These are phyloP conservation scores for Saccharomycopsis phalli DNA, from an alignment of 1,139 yeast genomes.

Conservation along the genomic window DNA sequence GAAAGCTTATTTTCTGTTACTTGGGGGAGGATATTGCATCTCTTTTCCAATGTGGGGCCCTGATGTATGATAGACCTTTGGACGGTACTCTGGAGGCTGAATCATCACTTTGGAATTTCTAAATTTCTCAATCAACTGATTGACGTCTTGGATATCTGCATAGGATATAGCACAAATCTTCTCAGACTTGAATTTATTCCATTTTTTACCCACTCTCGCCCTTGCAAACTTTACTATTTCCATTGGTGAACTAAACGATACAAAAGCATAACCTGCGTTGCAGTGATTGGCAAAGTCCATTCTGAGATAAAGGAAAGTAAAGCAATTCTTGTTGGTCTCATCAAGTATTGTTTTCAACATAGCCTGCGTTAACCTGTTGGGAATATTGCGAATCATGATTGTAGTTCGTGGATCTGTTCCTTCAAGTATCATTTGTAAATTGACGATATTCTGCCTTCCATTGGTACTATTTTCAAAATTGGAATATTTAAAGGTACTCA, in stretches of 20 bases:
- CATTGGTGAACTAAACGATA: slow-evolving; percentile 37
- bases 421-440: slow-evolving; percentile 29
- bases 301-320: slow-evolving; percentile 46
- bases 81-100: slow-evolving; percentile 36
- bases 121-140: slow-evolving; percentile 37
- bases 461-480: too few relatives aligned
- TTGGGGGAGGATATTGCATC: slow-evolving; percentile 30
- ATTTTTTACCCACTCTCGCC: slow-evolving; percentile 37
- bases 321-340: slow-evolving; percentile 38
- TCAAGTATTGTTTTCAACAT: slow-evolving; percentile 38
- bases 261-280: slow-evolving; percentile 46
- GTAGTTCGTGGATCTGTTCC: slow-evolving; percentile 39
- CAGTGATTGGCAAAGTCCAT: slow-evolving; percentile 43
- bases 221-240: slow-evolving; percentile 37
- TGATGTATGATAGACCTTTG: slow-evolving; percentile 32
- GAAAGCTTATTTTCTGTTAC: too few relatives aligned
- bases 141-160: slow-evolving; percentile 42
- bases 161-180: slow-evolving; percentile 42
- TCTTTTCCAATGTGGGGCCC: slow-evolving; percentile 33
- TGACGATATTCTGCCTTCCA: slow-evolving; percentile 31
- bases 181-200: slow-evolving; percentile 39
- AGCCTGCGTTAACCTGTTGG: slow-evolving; percentile 39
- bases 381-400: slow-evolving; percentile 43
- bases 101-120: slow-evolving; percentile 42
- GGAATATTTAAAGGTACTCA: too few relatives aligned